Base-by-base conservation (phyloP, 805 yeast genomes). In the Candida ipomoeae region DNA sequence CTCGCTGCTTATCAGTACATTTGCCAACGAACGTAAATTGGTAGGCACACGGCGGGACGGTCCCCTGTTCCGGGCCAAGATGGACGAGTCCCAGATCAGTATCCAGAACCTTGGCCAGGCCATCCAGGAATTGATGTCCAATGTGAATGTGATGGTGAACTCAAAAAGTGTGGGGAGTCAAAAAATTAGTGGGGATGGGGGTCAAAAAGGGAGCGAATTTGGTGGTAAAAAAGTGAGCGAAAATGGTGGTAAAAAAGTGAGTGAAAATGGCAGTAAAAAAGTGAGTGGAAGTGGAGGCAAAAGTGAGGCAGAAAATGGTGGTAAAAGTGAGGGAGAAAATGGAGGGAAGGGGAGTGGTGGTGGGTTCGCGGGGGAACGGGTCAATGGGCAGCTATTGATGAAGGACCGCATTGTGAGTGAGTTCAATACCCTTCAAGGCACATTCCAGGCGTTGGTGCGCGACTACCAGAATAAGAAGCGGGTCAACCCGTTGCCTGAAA, bases 331-430 rank as follows among this genome's bases (percentile, higher is more conserved):
- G 3, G 23, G 5, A 15, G 10, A 13, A 20, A 37, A 37, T 13
- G 29, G 10, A 26, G 29, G 29, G 29, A 26, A 26, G 29, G 29
- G 1, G 11, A 8, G 29, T 26, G 29, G 29, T 2, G 2, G 11
- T 8, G 29, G 29, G 11, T 14, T 14, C 35, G n/a, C 35, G 35
- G 35, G 35, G 15, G 35, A 33, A 33, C 35, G 62, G 73, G 8
- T 23, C 31, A 36, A 35, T n/a, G 34, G 67, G 34, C 78, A 73
- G 57, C 54, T 64, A 18, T 74, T 79, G 55, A 71, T 76, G 7
- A 76, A 75, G 55, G 80, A 80, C 18, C 77, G 85, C 50, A 64
- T 87, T 17, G 68, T 72, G 14, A 71, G 71, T 20, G 92, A 87
- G 63, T 82, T 80, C 57, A 71, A 71, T 31, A 76, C 73, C 17